phyloP scores from a whole-genome alignment of 2,329 filamentous ascomycete genomes.

The Botrytis galanthina region DNA sequence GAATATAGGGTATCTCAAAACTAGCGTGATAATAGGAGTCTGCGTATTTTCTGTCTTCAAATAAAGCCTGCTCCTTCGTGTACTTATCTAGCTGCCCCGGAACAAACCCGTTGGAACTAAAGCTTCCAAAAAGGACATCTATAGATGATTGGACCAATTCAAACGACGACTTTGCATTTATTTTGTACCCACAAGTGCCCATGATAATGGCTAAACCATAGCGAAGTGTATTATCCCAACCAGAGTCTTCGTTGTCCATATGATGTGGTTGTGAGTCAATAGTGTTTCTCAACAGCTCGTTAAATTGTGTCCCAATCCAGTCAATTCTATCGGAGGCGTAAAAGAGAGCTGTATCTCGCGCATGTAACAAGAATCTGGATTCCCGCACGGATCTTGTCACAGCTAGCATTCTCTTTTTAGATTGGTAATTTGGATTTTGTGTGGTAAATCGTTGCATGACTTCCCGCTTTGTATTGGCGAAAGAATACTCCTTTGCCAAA shows the following conservation, averaged over 20 bases:
- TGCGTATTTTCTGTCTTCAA: rapidly evolving
- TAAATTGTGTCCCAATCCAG: background rate
- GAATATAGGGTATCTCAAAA: background rate
- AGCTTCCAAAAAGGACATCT: background rate
- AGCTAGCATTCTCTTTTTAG: background rate
- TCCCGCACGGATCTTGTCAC: rapidly evolving
- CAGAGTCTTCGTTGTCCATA: background rate
- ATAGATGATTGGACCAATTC: background rate
- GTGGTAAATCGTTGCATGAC: background rate
- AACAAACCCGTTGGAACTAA: background rate
- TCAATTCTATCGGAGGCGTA: rapidly evolving
- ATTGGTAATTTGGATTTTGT: background rate
- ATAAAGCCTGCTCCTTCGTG: background rate
- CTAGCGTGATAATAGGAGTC: background rate
- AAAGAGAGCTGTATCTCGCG: background rate
- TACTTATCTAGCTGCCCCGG: background rate
- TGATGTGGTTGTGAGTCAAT: background rate
- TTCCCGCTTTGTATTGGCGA: background rate
- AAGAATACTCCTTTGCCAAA: background rate
- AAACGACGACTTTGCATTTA: background rate
- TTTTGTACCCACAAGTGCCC: background rate
- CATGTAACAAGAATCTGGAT: background rate
- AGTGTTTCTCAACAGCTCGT: background rate
- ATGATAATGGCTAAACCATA: background rate
- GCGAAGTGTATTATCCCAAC: background rate